Evolutionary conservation across 768 basidiomycete species (phyloP), one percentile per base, ranked within the genome.

Genomic region (Baorangia bicolor): DNA sequence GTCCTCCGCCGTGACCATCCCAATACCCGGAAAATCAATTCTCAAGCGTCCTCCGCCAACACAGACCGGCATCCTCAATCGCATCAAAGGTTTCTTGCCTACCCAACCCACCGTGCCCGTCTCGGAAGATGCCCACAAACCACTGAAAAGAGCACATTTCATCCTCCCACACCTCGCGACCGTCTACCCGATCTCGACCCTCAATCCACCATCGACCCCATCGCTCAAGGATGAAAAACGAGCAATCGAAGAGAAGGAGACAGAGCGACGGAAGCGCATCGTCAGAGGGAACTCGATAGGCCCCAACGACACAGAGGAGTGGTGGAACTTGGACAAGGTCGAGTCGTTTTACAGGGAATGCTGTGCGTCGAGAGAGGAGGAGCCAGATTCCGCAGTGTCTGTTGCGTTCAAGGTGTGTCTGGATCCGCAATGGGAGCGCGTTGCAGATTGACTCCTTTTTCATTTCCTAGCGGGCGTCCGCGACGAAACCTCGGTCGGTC

Each of bases 81-180:
- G 88, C 51, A 79, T 92, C 66, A 86, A 85, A 41, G 83, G 85
- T 55, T 86, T 92, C 68, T 74, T 92, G 23, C 90, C 89, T 14
- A 81, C 81, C 0, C 84, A 82, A 58, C 74, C 73, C 28, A 52
- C 73, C 4, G 20, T 60, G 12, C 52, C 59, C 3, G 16, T 38
- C 37, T 27, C 65, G n/a, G 72, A 71, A 47, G 82, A 83, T 64
- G 76, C 82, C 43, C 70, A 73, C 34, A 83, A 79, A 64, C 83
- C 90, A 12, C 78, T 96, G 59, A 93, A 91, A 66, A 76, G 91
- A 47, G 97, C 95, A 0, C 91, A 96, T 64, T 98, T 98, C 68
- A 90, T 96, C 60, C 76, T 97, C 13, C 92, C 92, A 0, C 82
- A 90, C 62, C 82, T 97, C 62, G 86, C 84, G 31, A 90, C 90